These are phyloP conservation scores for Lactarius psammicola DNA, from an alignment of 768 basidiomycete species.

Conservation along the genomic window DNA sequence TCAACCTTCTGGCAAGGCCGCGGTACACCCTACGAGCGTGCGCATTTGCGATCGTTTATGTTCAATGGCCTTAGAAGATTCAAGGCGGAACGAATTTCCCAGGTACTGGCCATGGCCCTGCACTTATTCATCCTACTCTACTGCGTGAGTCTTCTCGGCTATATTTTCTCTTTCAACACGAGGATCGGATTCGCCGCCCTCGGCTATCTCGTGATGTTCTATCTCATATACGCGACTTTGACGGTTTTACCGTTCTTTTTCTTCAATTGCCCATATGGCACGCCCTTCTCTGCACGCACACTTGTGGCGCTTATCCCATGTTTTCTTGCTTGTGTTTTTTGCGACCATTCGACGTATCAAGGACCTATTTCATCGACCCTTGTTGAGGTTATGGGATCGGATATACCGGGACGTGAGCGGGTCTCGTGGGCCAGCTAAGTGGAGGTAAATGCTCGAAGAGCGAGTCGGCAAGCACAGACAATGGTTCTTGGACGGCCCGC, in stretches of 20 bases:
- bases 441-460: not conserved
- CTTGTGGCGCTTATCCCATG: not conserved
- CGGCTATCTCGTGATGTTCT: fast-evolving
- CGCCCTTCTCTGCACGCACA: not conserved
- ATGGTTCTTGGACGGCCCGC: not conserved
- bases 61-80: not conserved
- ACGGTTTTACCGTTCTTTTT: not conserved
- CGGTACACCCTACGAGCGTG: not conserved
- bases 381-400: not conserved
- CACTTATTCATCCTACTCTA: conserved; percentile 3
- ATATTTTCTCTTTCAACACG: fast-evolving
- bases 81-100: not conserved
- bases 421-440: not conserved
- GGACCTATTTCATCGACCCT: not conserved
- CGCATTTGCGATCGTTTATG: not conserved
- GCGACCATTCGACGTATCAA: not conserved
- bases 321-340: not conserved
- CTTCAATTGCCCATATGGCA: not conserved
- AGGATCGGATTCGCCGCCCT: fast-evolving
- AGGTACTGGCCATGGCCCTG: not conserved
- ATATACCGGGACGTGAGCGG: not conserved
- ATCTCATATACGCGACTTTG: fast-evolving
- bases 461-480: not conserved
- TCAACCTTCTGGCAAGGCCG: not conserved
- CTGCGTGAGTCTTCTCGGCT: not conserved